These are phyloP conservation scores for Simmondsia chinensis DNA, from an alignment of 148 eudicot genomes.

Conservation along the genomic window DNA sequence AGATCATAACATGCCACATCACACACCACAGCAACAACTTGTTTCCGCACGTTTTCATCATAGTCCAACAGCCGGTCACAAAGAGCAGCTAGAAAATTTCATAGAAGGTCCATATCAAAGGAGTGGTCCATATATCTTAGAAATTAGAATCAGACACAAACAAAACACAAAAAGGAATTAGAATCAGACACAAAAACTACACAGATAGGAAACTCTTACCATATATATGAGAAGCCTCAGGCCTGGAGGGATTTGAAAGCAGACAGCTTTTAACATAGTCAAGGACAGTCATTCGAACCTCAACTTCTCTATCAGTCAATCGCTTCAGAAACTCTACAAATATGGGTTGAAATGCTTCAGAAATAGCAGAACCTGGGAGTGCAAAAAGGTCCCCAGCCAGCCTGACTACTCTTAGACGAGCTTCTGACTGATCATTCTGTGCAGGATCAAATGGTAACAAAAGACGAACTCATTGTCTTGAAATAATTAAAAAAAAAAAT, in stretches of 20 bases:
- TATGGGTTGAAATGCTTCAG: slow-evolving; percentile 66
- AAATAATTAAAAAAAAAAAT: background rate
- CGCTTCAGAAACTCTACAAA: slow-evolving; percentile 89
- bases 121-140: too few relatives aligned
- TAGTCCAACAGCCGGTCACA: slow-evolving; percentile 91
- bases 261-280: slow-evolving; percentile 71
- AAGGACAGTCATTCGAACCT: slow-evolving; percentile 82
- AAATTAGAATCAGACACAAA: too few relatives aligned
- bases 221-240: slow-evolving; percentile 76
- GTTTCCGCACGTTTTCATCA: slow-evolving; percentile 89
- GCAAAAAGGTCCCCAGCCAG: slow-evolving; percentile 93
- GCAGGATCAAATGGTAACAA: too few relatives aligned
- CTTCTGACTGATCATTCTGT: slow-evolving; percentile 79
- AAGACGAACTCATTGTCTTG: too few relatives aligned
- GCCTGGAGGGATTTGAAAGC: slow-evolving; percentile 56
- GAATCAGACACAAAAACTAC: slow-evolving; percentile 1
- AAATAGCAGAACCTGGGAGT: slow-evolving; percentile 50
- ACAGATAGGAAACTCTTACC: slow-evolving; percentile 32
- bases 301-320: slow-evolving; percentile 73
- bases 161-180: too few relatives aligned
- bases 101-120: too few relatives aligned
- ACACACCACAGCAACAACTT: slow-evolving; percentile 83
- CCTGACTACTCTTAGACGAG: slow-evolving; percentile 68
- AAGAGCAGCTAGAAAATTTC: slow-evolving; percentile 55
- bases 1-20: slow-evolving; percentile 71